Evolutionary conservation across 495 filamentous ascomycete species (phyloP).

Genomic region (Aspergillus avenaceus): DNA sequence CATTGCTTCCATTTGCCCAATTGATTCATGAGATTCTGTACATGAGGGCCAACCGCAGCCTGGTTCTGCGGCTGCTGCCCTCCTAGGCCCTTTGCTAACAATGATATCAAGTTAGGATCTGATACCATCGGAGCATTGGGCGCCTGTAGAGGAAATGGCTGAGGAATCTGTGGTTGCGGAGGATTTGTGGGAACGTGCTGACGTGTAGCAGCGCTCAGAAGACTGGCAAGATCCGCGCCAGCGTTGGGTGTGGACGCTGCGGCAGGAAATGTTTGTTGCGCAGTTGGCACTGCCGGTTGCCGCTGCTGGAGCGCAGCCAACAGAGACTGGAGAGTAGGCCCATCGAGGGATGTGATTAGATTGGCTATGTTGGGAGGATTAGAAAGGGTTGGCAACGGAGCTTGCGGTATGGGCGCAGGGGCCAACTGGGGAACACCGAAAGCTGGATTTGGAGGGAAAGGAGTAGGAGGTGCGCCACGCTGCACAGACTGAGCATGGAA

Average conservation of each 20-base stretch:
- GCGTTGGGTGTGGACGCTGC: conserved; percentile 30
- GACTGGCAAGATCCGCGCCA: conserved; percentile 54
- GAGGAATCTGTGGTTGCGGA: conserved; percentile 30
- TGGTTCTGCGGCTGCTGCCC: conserved; percentile 41
- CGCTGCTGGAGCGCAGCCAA: conserved; percentile 53
- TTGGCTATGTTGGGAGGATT: conserved; percentile 41
- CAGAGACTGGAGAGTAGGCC: conserved; percentile 67
- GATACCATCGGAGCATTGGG: conserved; percentile 30
- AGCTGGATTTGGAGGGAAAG: conserved; percentile 38
- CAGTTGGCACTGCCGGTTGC: conserved; percentile 37
- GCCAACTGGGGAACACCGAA: conserved; percentile 41
- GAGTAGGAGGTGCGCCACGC: conserved; percentile 36
- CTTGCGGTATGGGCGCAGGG: conserved; percentile 32
- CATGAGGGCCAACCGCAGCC: conserved; percentile 35
- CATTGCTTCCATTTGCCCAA: conserved; percentile 58
- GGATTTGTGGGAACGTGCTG: conserved; percentile 34
- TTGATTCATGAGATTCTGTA: conserved; percentile 60
- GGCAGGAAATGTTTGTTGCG: conserved; percentile 31
- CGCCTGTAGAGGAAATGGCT: conserved; percentile 30
- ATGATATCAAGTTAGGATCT: conserved; percentile 42
- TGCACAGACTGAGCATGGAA: conserved; percentile 65
- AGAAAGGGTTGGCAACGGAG: conserved; percentile 25
- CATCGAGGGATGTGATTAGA: conserved; percentile 59
- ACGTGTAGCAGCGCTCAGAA: conserved; percentile 48
- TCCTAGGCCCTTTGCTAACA: conserved; percentile 40